Conservation (phyloP, 129 eudicot genomes). For the Lactuca sativa region DNA sequence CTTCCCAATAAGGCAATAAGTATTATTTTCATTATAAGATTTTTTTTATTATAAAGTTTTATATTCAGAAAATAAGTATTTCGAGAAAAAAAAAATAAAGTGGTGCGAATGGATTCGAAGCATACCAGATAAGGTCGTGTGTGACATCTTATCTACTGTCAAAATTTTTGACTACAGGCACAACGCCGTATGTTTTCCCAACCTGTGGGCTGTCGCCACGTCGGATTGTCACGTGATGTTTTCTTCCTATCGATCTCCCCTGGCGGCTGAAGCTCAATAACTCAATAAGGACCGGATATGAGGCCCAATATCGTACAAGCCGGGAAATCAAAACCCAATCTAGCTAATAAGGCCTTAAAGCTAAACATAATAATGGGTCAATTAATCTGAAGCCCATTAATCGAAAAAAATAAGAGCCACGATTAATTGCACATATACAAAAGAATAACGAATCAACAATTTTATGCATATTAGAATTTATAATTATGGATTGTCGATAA, state of each 20-base stretch:
- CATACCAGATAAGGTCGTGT: slow-evolving; percentile 32
- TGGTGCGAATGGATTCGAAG: slow-evolving; percentile 8
- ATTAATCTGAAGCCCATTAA: background rate
- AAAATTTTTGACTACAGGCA: background rate
- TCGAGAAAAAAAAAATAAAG: background rate
- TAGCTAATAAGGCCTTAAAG: no score
- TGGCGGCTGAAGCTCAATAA: background rate
- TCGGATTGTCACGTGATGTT: slow-evolving; percentile 13
- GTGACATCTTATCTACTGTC: slow-evolving; percentile 22
- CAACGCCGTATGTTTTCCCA: slow-evolving; percentile 15
- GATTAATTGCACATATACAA: no score
- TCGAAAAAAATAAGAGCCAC: no score
- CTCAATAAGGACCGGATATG: no score
- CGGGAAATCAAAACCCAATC: no score
- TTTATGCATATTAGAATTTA: background rate
- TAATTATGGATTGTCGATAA: no score
- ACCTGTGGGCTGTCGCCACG: slow-evolving; percentile 31
- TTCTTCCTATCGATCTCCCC: background rate
- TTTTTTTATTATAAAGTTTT: no score
- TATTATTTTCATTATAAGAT: no score
- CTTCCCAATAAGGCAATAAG: no score
- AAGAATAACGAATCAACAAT: no score
- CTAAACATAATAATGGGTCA: background rate
- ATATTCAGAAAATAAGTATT: background rate
- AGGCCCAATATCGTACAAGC: background rate